A percentile compares a stretch with the other conserved stretches of the same genome.
phyloP scores from a whole-genome alignment of 2,329 filamentous ascomycete species.

The Sclerotinia glacialis region DNA sequence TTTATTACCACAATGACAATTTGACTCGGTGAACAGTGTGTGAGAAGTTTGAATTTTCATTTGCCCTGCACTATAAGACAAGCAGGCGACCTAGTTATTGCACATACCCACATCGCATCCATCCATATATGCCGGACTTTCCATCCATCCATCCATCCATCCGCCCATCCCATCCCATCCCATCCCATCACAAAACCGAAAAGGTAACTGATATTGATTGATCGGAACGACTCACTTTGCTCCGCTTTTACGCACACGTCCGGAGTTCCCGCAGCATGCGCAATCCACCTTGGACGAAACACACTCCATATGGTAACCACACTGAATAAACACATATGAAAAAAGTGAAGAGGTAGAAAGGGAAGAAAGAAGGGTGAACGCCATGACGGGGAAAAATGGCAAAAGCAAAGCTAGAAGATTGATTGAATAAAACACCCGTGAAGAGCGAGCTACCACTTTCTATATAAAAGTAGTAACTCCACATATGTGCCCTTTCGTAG shows the following conservation, averaged over 20 bases:
- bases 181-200: background rate
- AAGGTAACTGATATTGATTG: background rate
- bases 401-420: background rate
- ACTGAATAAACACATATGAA: slow-evolving; percentile 9
- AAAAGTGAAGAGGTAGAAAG: background rate
- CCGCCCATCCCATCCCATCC: background rate
- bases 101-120: background rate
- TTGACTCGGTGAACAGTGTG: background rate
- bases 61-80: no score
- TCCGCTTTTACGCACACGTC: background rate
- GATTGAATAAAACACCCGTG: slow-evolving; percentile 1
- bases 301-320: background rate
- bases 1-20: background rate
- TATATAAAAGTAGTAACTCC: slow-evolving; percentile 16
- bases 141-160: background rate
- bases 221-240: background rate
- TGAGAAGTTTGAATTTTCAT: background rate
- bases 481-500: slow-evolving; percentile 10
- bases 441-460: slow-evolving; percentile 7
- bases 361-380: background rate
- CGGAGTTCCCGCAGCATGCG: background rate
- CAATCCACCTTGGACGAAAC: background rate
- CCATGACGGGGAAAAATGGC: background rate
- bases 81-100: background rate
- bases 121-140: background rate